Percentiles rank a stretch among this genome's conserved stretches.
phyloP scores from a whole-genome alignment of 305 asterid genomes.

The Fraxinus greggii region DNA sequence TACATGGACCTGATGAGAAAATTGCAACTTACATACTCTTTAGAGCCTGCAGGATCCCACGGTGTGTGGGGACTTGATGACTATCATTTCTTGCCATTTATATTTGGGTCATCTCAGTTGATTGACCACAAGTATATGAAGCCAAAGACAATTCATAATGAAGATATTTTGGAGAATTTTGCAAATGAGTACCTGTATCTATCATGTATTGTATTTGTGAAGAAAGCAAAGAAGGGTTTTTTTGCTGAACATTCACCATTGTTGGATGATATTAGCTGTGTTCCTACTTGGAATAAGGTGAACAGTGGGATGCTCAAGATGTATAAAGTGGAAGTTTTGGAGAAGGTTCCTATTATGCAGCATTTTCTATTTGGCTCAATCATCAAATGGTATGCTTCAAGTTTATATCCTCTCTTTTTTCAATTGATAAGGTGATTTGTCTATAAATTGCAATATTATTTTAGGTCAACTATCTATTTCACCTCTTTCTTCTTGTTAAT shows the following conservation, averaged over 20 bases:
- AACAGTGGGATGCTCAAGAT: conserved; percentile 87
- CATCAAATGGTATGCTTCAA: conserved; percentile 64
- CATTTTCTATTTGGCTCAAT: conserved; percentile 88
- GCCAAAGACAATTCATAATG: conserved; percentile 87
- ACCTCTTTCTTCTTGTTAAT: not conserved
- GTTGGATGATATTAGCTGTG: conserved; percentile 92
- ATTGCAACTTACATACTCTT: conserved; percentile 63
- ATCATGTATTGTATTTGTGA: conserved; percentile 66
- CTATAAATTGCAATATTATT: conserved; percentile 11
- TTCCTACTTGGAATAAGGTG: conserved; percentile 83
- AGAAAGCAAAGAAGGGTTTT: conserved; percentile 85
- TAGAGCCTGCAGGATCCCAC: conserved; percentile 95
- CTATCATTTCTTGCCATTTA: conserved; percentile 82
- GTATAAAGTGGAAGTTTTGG: conserved; percentile 81
- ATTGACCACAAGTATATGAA: conserved; percentile 90
- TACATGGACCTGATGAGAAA: conserved; percentile 88
- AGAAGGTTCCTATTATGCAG: conserved; percentile 94
- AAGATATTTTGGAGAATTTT: conserved; percentile 80
- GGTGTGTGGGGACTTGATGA: conserved; percentile 98
- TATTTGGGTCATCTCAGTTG: conserved; percentile 86
- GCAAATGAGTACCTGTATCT: conserved; percentile 72
- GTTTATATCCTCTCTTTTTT: conserved; percentile 17
- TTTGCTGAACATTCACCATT: conserved; percentile 94
- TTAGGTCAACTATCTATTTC: not conserved
- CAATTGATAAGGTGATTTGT: not conserved